Percentiles rank a stretch among this genome's conserved stretches.
phyloP scores from a whole-genome alignment of 1,284 basidiomycete species.

The Naganishia sp. region DNA sequence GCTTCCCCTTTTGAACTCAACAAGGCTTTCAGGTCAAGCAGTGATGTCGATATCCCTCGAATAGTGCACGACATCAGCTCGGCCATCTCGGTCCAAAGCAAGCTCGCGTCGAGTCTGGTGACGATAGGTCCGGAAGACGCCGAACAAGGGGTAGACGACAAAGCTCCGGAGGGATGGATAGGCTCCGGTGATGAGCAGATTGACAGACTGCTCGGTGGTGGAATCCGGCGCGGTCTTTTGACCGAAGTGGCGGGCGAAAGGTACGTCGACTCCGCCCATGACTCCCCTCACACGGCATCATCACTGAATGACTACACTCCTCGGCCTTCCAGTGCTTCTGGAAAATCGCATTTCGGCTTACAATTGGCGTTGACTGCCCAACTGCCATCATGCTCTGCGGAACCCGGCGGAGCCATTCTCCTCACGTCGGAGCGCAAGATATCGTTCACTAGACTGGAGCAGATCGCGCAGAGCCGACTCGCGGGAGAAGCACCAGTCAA shows the following conservation, averaged over 20 bases:
- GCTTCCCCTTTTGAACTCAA: constrained; percentile 42
- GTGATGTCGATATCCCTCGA: constrained; percentile 11
- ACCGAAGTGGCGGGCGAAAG: constrained; percentile 87
- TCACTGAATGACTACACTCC: constrained; percentile 10
- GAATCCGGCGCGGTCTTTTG: constrained; percentile 70
- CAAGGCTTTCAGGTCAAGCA: constrained; percentile 40
- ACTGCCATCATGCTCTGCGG: constrained; percentile 57
- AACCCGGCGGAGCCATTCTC: constrained; percentile 65
- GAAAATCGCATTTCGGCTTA: constrained; percentile 82
- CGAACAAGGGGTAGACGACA: constrained; percentile 30
- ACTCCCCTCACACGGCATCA: background rate
- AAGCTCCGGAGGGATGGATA: constrained; percentile 36
- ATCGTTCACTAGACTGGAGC: constrained; percentile 64
- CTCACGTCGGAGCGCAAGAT: constrained; percentile 72
- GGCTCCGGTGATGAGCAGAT: constrained; percentile 69
- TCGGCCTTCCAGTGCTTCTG: constrained; percentile 65
- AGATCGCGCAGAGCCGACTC: constrained; percentile 49
- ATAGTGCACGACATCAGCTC: constrained; percentile 12
- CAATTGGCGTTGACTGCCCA: constrained; percentile 76
- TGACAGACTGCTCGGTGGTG: constrained; percentile 70
- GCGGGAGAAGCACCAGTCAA: constrained; percentile 35
- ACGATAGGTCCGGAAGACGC: constrained; percentile 27
- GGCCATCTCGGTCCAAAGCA: background rate
- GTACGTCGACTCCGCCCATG: constrained; percentile 53
- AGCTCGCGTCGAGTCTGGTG: constrained; percentile 29